Evolutionary conservation across 2,329 filamentous ascomycete genomes (phyloP), one percentile per base, ranked within the genome.

Genomic region (Fusarium coffeatum): DNA sequence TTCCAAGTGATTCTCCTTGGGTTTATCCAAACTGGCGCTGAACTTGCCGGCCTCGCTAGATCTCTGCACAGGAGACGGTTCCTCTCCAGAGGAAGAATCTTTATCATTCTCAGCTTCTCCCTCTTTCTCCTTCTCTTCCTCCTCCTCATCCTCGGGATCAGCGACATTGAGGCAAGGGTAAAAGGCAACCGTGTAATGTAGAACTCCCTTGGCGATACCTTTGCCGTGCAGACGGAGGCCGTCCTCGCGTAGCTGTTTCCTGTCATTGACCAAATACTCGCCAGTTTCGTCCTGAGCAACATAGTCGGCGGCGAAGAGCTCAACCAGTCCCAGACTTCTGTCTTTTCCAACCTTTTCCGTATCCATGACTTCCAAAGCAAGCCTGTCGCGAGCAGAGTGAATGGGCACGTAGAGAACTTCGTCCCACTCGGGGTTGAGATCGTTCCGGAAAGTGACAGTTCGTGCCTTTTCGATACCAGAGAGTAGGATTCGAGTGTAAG

Each of bases 391-490:
- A 16, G 87, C 76, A 9, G 91, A 94, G 78, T 98, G 95, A 60
- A 99, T 88, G 2, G 97, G 95, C 1, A 99, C 87, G 77, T 99
- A 99, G 23, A 98, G 87, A 25, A 99, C 90, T 80, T 99, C 96
- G 76, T 99, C 94, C 90, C 93, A 99, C 55, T 96, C 92, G 3
- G 96, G 96, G 78, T 97, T 93, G 61, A 99, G 88, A 67, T 98
- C 97, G 81, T 97, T 99, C 78, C 93, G 90, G 84, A 96, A 97
- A 0, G 95, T 98, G 53, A 99, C 96, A 4, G 96, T 98, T 61
- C 94, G 90, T 12, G 89, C 94, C 80, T 95, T 97, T 77, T 96
- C 92, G 59, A 98, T 90, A 47, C 96, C 95, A 49, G 94, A 97
- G 10, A 98, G 86, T 55, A 98, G 81, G 2, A 98, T 92, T 43